phyloP scores from a whole-genome alignment of 306 rosid species.

The Biancaea sappan region DNA sequence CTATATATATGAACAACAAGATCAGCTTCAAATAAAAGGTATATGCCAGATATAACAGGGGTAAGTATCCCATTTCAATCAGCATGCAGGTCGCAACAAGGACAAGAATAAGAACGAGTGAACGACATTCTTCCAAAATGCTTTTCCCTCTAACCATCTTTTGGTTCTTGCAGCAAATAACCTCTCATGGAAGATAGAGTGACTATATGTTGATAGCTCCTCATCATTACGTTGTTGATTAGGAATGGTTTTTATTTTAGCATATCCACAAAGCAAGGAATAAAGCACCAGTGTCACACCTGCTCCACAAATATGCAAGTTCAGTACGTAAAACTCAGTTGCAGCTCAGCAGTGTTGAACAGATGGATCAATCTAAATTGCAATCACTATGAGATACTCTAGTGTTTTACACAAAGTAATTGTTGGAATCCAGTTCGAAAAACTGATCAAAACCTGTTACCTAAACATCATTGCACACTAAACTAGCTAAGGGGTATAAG shows the following conservation, averaged over 20 bases:
- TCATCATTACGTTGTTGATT: conserved; percentile 85
- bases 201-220: conserved; percentile 81
- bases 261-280: conserved; percentile 88
- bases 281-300: conserved; percentile 91
- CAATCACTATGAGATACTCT: neutral
- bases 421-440: neutral
- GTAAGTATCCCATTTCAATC: conserved; percentile 90
- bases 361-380: neutral
- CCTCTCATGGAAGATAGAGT: conserved; percentile 69
- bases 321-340: conserved; percentile 6
- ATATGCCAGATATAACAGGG: conserved; percentile 87
- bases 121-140: conserved; percentile 55
- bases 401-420: conserved; percentile 4
- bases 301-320: conserved; percentile 38
- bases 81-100: conserved; percentile 93
- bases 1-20: conserved; percentile 11
- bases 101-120: conserved; percentile 79
- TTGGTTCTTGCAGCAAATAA: conserved; percentile 82
- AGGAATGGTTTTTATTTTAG: conserved; percentile 78
- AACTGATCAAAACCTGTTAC: neutral
- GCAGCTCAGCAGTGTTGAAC: conserved; percentile 15
- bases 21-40: conserved; percentile 35
- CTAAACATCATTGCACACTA: too few relatives aligned
- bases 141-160: conserved; percentile 66
- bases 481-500: neutral